Evolutionary conservation across 2,329 filamentous ascomycete species (phyloP), one percentile per base, ranked within the genome.

Genomic region (Aureobasidium sp.): DNA sequence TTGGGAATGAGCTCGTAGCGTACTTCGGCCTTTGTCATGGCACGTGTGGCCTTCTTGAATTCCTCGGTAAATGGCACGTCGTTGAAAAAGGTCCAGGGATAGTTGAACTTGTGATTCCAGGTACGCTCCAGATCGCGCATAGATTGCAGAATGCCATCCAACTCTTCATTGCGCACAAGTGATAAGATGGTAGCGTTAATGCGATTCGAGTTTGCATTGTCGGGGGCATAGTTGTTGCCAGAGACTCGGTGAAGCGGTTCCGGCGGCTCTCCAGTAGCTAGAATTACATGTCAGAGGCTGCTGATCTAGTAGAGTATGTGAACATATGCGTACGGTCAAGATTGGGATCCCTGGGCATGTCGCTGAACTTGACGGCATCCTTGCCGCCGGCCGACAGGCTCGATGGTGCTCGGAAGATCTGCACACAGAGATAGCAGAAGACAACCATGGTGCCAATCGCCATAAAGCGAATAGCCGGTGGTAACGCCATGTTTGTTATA

Each of bases 11-110:
- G 72, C 72, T 97, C 90, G 73, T 94, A 97, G 74, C 82, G 83
- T 70, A 89, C 90, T 74, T 96, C 87, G 51, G 93, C 94, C 68
- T 96, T 96, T 20, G 93, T 97, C 56, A 84, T 87, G 32, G 87
- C 90, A 65, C 83, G 80, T 0, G 92, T 97, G 75, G 83, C 85
- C 70, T 79, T 80, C 78, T 95, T 97, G 80, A 99, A 99, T 70
- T 97, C 92, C 17, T 94, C 89, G 2, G 88, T 87, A 72, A 99
- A 99, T 17, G 90, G 90, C 58, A 90, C 87, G 71, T 99, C 93
- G 77, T 99, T 99, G 82, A 99, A 95, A 75, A 99, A 99, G 9
- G 91, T 97, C 91, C 94, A 99, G 0, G 94, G 94, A 73, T 99
- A 99, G 79, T 99, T 99, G 84, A 97, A 99, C 73, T 99, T 99